A percentile compares a stretch with the other conserved stretches of the same genome.
Evolutionary conservation across 331 rosid genomes (phyloP).

Genomic region (Malus hybrid): DNA sequence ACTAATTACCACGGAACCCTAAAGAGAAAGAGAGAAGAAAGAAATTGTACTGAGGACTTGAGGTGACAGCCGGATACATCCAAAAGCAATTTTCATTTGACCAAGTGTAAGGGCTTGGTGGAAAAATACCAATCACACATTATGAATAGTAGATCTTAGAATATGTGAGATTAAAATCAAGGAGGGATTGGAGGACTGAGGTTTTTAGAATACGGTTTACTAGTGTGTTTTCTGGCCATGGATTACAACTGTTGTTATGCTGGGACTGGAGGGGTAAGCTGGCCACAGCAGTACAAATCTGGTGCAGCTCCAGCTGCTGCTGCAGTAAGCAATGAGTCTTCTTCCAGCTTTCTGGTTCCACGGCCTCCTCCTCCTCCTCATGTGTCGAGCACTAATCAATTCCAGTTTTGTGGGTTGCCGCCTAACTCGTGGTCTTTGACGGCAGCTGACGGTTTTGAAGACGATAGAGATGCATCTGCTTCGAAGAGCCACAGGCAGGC

Average conservation of each 20-base stretch:
- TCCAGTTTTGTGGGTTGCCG: slow-evolving; percentile 43
- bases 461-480: slow-evolving; percentile 54
- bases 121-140: slow-evolving; percentile 53
- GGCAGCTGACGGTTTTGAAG: slow-evolving; percentile 23
- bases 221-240: slow-evolving; percentile 28
- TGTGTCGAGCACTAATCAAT: slow-evolving; percentile 33
- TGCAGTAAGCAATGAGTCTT: slow-evolving; percentile 13
- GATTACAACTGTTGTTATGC: slow-evolving; percentile 39
- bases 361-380: slow-evolving; percentile 15
- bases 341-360: slow-evolving; percentile 31
- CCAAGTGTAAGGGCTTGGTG: slow-evolving; percentile 33
- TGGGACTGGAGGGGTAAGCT: slow-evolving; percentile 27
- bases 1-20: not conserved
- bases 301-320: not conserved
- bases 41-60: not conserved
- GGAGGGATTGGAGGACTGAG: slow-evolving; percentile 5
- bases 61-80: slow-evolving; percentile 49
- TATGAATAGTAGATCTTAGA: slow-evolving; percentile 35
- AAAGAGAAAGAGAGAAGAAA: not conserved
- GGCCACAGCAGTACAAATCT: slow-evolving; percentile 12
- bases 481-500: slow-evolving; percentile 96
- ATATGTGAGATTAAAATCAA: slow-evolving; percentile 33
- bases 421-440: slow-evolving; percentile 32
- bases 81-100: slow-evolving; percentile 56
- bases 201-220: slow-evolving; percentile 1